phyloP scores from a whole-genome alignment of 1,284 basidiomycete genomes.

The Apiotrichum laibachii region DNA sequence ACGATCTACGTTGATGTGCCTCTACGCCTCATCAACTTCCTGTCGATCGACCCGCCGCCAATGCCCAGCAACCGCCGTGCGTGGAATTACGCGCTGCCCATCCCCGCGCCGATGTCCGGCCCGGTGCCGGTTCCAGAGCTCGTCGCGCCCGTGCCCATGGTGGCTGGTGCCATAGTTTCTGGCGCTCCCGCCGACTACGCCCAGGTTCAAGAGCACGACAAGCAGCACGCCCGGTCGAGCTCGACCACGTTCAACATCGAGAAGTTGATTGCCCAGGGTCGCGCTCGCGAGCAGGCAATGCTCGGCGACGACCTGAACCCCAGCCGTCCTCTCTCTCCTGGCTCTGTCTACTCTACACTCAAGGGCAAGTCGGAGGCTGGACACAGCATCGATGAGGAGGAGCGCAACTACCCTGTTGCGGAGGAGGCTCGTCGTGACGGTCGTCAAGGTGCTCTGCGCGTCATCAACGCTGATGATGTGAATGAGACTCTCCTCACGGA shows the following conservation, averaged over 20 bases:
- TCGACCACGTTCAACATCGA: conserved; percentile 45
- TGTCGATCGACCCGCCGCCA: conserved; percentile 50
- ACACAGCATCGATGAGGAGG: conserved; percentile 25
- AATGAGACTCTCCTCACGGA: not conserved
- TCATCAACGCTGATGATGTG: conserved; percentile 25
- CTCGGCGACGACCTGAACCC: conserved; percentile 13
- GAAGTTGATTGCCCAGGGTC: conserved; percentile 31
- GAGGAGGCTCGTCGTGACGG: conserved; percentile 40
- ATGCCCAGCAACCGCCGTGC: conserved; percentile 37
- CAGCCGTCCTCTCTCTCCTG: conserved; percentile 8
- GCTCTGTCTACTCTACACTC: conserved; percentile 13
- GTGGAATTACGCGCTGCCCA: not conserved
- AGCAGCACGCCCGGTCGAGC: conserved; percentile 26
- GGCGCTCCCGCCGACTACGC: conserved; percentile 1
- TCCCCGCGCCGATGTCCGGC: not conserved
- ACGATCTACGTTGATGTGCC: conserved; percentile 56
- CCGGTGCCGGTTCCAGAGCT: not conserved
- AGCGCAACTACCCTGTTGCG: conserved; percentile 18
- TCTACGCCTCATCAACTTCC: conserved; percentile 49
- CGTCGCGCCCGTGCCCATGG: not conserved
- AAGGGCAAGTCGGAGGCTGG: conserved; percentile 20
- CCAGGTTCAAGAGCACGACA: conserved; percentile 5
- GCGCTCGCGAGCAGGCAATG: conserved; percentile 26
- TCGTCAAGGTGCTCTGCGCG: conserved; percentile 40
- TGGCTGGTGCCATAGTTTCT: not conserved